Evolutionary conservation across 2,329 filamentous ascomycete species (phyloP).

Genomic region (Leptodontidium sp.): DNA sequence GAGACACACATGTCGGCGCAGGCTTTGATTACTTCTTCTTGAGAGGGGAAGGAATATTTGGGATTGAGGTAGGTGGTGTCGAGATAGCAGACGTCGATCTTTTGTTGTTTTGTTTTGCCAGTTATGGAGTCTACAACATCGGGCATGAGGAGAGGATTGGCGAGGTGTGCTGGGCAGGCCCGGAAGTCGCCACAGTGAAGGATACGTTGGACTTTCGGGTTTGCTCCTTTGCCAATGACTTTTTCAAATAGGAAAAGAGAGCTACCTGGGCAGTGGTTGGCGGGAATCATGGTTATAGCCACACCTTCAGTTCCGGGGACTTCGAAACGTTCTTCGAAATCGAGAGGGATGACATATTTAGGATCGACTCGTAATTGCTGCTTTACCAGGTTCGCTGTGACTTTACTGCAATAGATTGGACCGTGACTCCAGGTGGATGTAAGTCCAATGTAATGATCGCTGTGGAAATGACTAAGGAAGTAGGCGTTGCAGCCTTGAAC

Average conservation of each 20-base stretch:
- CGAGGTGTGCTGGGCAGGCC: constrained; percentile 84
- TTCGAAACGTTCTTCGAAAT: constrained; percentile 82
- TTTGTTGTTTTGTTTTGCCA: constrained; percentile 79
- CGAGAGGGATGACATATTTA: constrained; percentile 83
- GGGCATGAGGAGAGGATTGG: constrained; percentile 82
- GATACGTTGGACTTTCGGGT: constrained; percentile 74
- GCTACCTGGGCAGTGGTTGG: constrained; percentile 96
- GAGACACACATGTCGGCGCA: constrained; percentile 89
- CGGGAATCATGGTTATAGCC: constrained; percentile 90
- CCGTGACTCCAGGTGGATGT: constrained; percentile 90
- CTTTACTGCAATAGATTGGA: constrained; percentile 94
- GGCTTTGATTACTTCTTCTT: constrained; percentile 85
- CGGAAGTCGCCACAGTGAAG: constrained; percentile 96
- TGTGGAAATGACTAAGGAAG: constrained; percentile 97
- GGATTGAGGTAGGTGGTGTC: constrained; percentile 98
- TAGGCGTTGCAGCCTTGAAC: constrained; percentile 93
- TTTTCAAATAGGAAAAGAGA: constrained; percentile 95
- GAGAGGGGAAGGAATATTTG: constrained; percentile 91
- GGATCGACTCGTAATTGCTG: constrained; percentile 86
- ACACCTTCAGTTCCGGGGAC: constrained; percentile 85
- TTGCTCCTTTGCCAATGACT: constrained; percentile 65
- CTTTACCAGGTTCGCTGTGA: constrained; percentile 88
- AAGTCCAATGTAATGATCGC: constrained; percentile 94
- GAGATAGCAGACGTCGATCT: constrained; percentile 93
- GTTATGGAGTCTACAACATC: constrained; percentile 74